Evolutionary conservation across 306 rosid genomes (phyloP).

Genomic region (Glycine latifolia): DNA sequence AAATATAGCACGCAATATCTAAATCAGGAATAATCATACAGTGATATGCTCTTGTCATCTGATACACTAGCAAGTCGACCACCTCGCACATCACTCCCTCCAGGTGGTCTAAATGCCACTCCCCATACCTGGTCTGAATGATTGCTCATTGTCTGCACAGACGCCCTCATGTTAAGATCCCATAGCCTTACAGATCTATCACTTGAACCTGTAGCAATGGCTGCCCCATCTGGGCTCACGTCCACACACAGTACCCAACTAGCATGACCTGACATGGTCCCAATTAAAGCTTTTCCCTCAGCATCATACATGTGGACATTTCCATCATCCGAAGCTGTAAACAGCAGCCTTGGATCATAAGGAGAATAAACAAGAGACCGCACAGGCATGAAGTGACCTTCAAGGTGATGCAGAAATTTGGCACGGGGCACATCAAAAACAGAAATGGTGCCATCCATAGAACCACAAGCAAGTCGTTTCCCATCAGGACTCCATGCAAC

Average conservation of each 20-base stretch:
- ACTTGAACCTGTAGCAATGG: slow-evolving; percentile 94
- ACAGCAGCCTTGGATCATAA: slow-evolving; percentile 78
- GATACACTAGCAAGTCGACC: slow-evolving; percentile 97
- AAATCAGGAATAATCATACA: slow-evolving; percentile 84
- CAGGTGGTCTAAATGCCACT: slow-evolving; percentile 91
- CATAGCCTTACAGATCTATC: slow-evolving; percentile 94
- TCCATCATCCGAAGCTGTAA: slow-evolving; percentile 87
- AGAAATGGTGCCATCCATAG: slow-evolving; percentile 96
- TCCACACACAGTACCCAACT: slow-evolving; percentile 94
- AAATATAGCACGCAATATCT: slow-evolving; percentile 12
- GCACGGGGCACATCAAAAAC: slow-evolving; percentile 79
- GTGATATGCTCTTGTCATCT: slow-evolving; percentile 90
- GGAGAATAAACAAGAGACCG: slow-evolving; percentile 90
- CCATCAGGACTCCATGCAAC: slow-evolving; percentile 97
- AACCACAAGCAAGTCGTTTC: slow-evolving; percentile 86
- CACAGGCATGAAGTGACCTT: slow-evolving; percentile 97
- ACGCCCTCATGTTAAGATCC: slow-evolving; percentile 87
- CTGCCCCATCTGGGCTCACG: slow-evolving; percentile 88
- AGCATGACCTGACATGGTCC: slow-evolving; percentile 91
- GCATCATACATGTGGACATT: slow-evolving; percentile 96
- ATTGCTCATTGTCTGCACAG: slow-evolving; percentile 98
- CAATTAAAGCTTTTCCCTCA: slow-evolving; percentile 80
- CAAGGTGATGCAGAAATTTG: slow-evolving; percentile 91
- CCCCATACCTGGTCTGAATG: slow-evolving; percentile 98
- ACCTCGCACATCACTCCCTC: slow-evolving; percentile 61